Evolutionary conservation across 495 filamentous ascomycete genomes (phyloP).

Genomic region (Hyaloscypha hepaticicola): DNA sequence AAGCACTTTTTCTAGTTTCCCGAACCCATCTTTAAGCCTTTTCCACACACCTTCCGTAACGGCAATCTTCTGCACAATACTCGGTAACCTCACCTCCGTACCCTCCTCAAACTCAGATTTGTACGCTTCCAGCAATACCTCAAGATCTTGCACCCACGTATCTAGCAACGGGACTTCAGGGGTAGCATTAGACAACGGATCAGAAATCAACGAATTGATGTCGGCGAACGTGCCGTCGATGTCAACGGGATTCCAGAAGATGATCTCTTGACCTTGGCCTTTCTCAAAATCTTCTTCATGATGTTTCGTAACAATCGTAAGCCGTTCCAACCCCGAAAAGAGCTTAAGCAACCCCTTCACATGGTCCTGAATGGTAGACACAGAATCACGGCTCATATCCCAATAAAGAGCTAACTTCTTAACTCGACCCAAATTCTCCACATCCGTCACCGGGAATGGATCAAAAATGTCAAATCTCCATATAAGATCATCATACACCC

Average conservation of each 20-base stretch:
- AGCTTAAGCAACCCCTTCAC: neutral
- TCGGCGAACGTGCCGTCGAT: too few relatives aligned
- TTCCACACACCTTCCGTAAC: neutral
- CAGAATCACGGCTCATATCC: too few relatives aligned
- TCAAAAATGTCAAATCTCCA: neutral
- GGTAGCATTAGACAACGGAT: too few relatives aligned
- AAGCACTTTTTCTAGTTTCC: neutral
- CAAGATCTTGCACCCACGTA: too few relatives aligned
- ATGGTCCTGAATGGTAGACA: too few relatives aligned
- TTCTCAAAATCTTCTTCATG: too few relatives aligned
- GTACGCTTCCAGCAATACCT: neutral
- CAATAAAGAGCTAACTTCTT: conserved; percentile 2
- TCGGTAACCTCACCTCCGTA: neutral
- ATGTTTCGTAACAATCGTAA: too few relatives aligned
- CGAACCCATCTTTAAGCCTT: neutral
- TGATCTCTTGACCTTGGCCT: too few relatives aligned
- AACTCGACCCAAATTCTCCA: conserved; percentile 4
- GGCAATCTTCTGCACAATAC: neutral
- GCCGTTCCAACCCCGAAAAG: too few relatives aligned
- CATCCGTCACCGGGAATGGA: neutral
- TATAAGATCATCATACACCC: neutral
- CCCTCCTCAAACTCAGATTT: neutral
- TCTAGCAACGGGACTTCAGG: too few relatives aligned
- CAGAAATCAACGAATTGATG: too few relatives aligned
- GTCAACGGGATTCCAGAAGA: too few relatives aligned